Evolutionary conservation across 441 rosid genomes (phyloP).

Genomic region (Corymbia calophylla): DNA sequence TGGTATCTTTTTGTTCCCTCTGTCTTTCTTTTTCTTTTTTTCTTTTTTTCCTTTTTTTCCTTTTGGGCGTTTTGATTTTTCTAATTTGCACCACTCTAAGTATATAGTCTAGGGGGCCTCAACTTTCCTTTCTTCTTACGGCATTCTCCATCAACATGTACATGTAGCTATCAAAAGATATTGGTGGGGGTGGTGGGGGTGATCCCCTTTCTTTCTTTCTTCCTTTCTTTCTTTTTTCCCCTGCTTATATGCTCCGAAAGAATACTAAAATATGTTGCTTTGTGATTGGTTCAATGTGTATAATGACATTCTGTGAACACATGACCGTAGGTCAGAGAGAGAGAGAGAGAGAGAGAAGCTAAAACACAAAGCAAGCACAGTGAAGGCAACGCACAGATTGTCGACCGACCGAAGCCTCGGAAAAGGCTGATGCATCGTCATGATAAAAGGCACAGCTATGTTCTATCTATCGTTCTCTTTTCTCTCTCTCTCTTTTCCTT

Average conservation of each 20-base stretch:
- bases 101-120: slow-evolving; percentile 33
- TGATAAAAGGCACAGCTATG: slow-evolving; percentile 41
- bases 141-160: slow-evolving; percentile 30
- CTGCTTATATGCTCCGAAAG: neutral
- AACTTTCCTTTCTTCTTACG: slow-evolving; percentile 82
- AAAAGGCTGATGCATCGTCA: slow-evolving; percentile 59
- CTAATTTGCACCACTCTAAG: slow-evolving; percentile 14
- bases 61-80: neutral
- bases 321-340: neutral
- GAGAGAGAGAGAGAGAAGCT: slow-evolving; percentile 10
- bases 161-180: slow-evolving; percentile 20
- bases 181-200: neutral
- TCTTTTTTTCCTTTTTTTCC: neutral
- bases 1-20: slow-evolving; percentile 20
- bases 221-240: neutral
- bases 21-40: neutral
- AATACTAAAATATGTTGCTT: slow-evolving; percentile 12
- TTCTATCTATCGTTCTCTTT: slow-evolving; percentile 10
- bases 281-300: slow-evolving; percentile 38
- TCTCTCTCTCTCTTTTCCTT: neutral
- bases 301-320: slow-evolving; percentile 29
- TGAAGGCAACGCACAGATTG: slow-evolving; percentile 63
- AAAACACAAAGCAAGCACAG: slow-evolving; percentile 51
- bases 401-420: slow-evolving; percentile 86
- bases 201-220: slow-evolving; percentile 8